Evolutionary conservation across 2,329 filamentous ascomycete genomes (phyloP), one percentile per base, ranked within the genome.

Genomic region (Botryotinia narcissicola): DNA sequence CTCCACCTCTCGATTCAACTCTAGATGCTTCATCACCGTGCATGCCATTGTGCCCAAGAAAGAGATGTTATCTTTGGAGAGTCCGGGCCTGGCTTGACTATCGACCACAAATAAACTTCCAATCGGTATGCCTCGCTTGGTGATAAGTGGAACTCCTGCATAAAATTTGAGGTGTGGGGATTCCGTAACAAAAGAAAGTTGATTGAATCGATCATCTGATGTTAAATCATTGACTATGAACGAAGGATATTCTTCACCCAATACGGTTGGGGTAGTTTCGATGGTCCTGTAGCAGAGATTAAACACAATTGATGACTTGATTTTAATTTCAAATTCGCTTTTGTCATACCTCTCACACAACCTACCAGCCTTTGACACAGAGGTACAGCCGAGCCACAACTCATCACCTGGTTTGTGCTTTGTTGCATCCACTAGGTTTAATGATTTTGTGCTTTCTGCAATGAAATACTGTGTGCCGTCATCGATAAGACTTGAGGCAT

Each of bases 31-130:
- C 82, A 90, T 89, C 6, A 90, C 84, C 1, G 88, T 86, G 35
- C 82, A 82, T 0, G 87, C 83, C 81, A 91, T 84, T 32, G 87
- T 87, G 61, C 87, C 86, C 81, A 92, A 83, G 69, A 89, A 90
- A 32, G 84, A 83, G 3, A 87, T 78, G 61, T 89, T 85, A 12
- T 84, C 84, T 0, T 82, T 76, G 8, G 82, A 82, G 10, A 92
- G 77, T 0, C 86, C 87, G 69, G 85, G 75, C 25, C 88, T 86
- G 0, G 87, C 85, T 22, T 83, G 82, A 44, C 87, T 86, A 76
- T 91, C 89, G 4, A 90, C 82, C 6, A 92, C 85, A 73, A 88
- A 88, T 70, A 90, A 87, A 40, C 86, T 87, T 32, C 91, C 91
- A 73, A 93, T 89, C 3, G 78, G 76, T 32, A 81, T 80, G 16